Evolutionary conservation across 1,139 yeast species (phyloP).

Genomic region (Protomyces gravidus): DNA sequence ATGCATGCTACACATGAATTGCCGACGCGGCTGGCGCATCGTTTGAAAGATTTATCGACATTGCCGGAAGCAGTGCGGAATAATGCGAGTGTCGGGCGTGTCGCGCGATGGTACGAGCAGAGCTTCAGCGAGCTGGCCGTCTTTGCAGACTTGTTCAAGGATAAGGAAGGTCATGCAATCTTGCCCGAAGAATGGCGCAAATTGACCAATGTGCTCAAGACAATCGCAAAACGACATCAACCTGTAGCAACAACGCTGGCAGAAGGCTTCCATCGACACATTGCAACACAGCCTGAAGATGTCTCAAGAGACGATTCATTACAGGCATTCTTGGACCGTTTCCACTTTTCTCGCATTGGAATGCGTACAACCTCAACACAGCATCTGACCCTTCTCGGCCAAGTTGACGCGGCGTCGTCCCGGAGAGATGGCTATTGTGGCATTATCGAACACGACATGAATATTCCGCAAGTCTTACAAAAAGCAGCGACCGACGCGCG

Average conservation of each 20-base stretch:
- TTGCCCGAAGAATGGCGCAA: constrained; percentile 10
- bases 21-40: constrained; percentile 78
- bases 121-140: constrained; percentile 53
- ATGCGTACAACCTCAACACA: constrained; percentile 55
- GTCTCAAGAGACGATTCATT: constrained; percentile 47
- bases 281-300: constrained; percentile 53
- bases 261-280: constrained; percentile 50
- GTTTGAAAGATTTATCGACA: constrained; percentile 76
- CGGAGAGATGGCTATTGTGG: constrained; percentile 71
- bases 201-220: constrained; percentile 2
- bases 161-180: constrained; percentile 3
- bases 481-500: constrained; percentile 85
- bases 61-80: constrained; percentile 66
- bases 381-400: constrained; percentile 56
- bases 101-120: constrained; percentile 85
- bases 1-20: constrained; percentile 53
- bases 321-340: constrained; percentile 72
- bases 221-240: constrained; percentile 23
- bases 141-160: constrained; percentile 6
- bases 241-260: constrained; percentile 27
- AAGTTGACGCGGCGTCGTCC: constrained; percentile 63
- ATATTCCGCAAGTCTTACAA: constrained; percentile 70
- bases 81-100: constrained; percentile 71
- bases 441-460: constrained; percentile 74
- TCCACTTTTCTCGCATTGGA: constrained; percentile 82